phyloP scores from a whole-genome alignment of 371 early-diverging fungal species.

The Mucor sp. region DNA sequence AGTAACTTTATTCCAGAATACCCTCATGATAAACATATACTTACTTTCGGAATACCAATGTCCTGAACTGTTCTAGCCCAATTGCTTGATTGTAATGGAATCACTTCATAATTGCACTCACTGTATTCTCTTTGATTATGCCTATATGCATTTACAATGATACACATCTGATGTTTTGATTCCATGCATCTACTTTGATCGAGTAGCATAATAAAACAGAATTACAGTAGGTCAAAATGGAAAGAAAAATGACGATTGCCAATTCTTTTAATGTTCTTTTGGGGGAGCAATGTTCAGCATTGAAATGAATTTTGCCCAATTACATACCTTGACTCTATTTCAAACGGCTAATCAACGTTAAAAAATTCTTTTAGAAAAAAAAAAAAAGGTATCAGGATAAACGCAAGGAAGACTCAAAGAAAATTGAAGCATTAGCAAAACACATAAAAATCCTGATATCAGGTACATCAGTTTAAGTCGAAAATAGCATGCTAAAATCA shows the following conservation, averaged over 20 bases:
- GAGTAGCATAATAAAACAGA: background rate
- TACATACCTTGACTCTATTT: background rate
- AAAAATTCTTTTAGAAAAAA: background rate
- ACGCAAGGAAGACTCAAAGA: background rate
- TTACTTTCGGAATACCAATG: background rate
- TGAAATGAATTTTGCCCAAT: background rate
- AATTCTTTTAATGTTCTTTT: background rate
- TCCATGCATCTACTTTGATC: too few relatives aligned
- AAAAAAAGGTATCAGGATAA: background rate
- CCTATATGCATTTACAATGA: background rate
- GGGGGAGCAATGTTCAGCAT: background rate
- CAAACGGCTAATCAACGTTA: background rate
- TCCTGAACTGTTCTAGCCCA: background rate
- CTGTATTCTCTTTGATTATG: too few relatives aligned
- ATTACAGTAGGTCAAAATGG: background rate
- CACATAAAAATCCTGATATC: background rate
- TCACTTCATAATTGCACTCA: too few relatives aligned
- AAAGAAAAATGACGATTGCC: background rate
- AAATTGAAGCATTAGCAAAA: background rate
- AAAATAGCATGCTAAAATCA: too few relatives aligned
- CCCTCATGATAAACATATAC: background rate
- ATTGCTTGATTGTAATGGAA: too few relatives aligned
- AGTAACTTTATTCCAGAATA: background rate
- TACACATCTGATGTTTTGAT: background rate
- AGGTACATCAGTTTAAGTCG: background rate